Evolutionary conservation across 2,329 filamentous ascomycete species (phyloP).

Genomic region (Beauveria sp.): DNA sequence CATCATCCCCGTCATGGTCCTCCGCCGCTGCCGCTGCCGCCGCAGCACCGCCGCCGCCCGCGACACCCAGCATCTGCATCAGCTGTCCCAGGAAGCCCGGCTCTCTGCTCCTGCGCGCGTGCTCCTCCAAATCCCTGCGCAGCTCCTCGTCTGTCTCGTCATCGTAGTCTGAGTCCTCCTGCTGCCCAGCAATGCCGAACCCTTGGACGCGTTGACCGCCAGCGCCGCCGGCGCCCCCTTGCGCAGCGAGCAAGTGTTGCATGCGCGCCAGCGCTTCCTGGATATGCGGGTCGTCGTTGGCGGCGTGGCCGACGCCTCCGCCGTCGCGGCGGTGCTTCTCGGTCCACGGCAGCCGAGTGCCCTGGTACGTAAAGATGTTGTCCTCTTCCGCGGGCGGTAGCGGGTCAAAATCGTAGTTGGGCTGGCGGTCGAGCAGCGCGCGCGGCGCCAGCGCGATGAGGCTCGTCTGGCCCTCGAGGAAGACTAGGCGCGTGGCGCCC

Average conservation of each 20-base stretch:
- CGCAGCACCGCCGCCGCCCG: conserved; percentile 10
- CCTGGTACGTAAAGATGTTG: conserved; percentile 42
- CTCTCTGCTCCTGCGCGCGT: conserved; percentile 18
- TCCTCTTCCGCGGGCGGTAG: conserved; percentile 58
- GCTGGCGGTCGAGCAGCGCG: conserved; percentile 53
- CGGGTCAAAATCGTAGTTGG: conserved; percentile 73
- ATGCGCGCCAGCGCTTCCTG: conserved; percentile 22
- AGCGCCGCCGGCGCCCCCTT: conserved; percentile 11
- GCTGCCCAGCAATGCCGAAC: not conserved
- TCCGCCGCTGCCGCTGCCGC: not conserved
- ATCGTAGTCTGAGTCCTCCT: conserved; percentile 20
- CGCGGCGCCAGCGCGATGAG: conserved; percentile 65
- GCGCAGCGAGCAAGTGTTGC: conserved; percentile 21
- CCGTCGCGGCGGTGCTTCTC: conserved; percentile 15
- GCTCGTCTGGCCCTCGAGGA: conserved; percentile 66
- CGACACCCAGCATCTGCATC: conserved; percentile 20
- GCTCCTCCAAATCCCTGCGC: conserved; percentile 23
- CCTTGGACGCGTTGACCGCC: not conserved
- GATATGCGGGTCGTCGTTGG: not conserved
- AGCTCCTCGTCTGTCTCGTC: conserved; percentile 25
- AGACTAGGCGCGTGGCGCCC: conserved; percentile 64
- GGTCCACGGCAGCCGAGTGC: conserved; percentile 36
- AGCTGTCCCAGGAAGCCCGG: conserved; percentile 22
- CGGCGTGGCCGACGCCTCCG: not conserved
- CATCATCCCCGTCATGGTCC: conserved; percentile 6